Percentiles rank a stretch among this genome's conserved stretches.
These are phyloP conservation scores for Tulasnella calospora DNA, from an alignment of 768 basidiomycete genomes.

Conservation along the genomic window DNA sequence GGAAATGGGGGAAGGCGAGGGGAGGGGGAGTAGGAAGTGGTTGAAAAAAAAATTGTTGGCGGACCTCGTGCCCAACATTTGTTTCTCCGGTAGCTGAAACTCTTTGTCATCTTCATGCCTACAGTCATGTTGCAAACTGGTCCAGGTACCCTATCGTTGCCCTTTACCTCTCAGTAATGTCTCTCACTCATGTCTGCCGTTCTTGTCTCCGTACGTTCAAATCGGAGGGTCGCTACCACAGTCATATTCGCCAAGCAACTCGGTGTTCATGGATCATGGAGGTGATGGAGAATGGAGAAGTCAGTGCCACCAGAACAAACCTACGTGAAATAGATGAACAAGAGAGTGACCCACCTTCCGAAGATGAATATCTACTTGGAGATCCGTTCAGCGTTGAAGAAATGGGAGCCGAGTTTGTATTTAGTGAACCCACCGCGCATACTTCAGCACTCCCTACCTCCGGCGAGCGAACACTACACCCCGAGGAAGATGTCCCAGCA, in stretches of 20 bases:
- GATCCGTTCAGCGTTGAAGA: background rate
- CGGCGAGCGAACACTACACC: no score
- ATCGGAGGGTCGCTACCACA: background rate
- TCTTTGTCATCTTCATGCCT: no score
- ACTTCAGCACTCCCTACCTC: background rate
- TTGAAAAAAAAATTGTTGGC: constrained; percentile 25
- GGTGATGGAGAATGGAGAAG: background rate
- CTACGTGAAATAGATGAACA: background rate
- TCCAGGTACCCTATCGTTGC: no score
- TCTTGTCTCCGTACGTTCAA: background rate
- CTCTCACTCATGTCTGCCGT: background rate
- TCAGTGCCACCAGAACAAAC: background rate
- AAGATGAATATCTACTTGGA: background rate
- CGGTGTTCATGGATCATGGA: background rate
- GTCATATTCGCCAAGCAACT: background rate
- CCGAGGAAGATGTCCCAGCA: no score
- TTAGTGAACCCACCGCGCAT: background rate
- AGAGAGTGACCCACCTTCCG: background rate
- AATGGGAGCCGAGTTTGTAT: background rate
- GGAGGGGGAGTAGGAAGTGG: constrained; percentile 29
- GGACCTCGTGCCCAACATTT: no score
- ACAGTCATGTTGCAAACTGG: no score
- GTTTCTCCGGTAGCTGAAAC: no score
- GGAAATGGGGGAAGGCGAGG: no score
- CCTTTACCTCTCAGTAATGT: no score